Conservation (phyloP, 768 basidiomycete species). For the Phaeotremella skinneri region DNA sequence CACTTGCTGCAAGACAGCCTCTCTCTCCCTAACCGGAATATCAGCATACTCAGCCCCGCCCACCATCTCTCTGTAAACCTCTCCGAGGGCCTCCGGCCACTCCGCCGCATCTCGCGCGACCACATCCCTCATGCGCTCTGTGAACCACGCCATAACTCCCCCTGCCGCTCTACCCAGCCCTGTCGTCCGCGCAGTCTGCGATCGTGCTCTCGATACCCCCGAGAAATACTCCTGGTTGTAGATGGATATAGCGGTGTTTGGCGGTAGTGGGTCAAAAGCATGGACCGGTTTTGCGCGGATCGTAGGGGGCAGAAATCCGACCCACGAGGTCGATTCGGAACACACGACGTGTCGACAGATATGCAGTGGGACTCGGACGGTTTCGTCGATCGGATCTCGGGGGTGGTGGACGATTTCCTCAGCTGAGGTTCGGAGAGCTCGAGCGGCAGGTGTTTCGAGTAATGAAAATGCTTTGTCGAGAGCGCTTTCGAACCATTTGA, state of each 20-base stretch:
- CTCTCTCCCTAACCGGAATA: constrained; percentile 29
- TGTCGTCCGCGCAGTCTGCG: constrained; percentile 13
- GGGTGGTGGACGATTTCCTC: constrained; percentile 21
- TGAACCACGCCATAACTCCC: constrained; percentile 24
- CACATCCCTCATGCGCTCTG: constrained; percentile 28
- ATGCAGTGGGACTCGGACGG: constrained; percentile 25
- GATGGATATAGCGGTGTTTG: constrained; percentile 58
- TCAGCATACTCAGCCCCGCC: constrained; percentile 16
- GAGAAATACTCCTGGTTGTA: constrained; percentile 76
- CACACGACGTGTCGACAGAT: constrained; percentile 68
- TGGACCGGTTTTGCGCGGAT: constrained; percentile 61
- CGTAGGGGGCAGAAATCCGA: constrained; percentile 68
- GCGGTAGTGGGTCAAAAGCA: constrained; percentile 85
- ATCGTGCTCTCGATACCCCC: constrained; percentile 5
- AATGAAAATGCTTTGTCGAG: constrained; percentile 55
- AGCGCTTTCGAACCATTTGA: constrained; percentile 69
- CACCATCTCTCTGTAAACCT: constrained; percentile 19
- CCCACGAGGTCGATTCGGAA: constrained; percentile 59
- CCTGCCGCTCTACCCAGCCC: constrained; percentile 15
- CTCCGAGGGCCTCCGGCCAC: constrained; percentile 25
- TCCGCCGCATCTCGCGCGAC: constrained; percentile 22
- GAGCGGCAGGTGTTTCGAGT: constrained; percentile 32
- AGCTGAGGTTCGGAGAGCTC: constrained; percentile 44
- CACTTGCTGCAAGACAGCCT: constrained; percentile 36
- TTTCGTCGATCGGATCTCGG: constrained; percentile 38